Evolutionary conservation across 1,139 yeast genomes (phyloP), one percentile per base, ranked within the genome.

Genomic region (Scheffersomyces titani): DNA sequence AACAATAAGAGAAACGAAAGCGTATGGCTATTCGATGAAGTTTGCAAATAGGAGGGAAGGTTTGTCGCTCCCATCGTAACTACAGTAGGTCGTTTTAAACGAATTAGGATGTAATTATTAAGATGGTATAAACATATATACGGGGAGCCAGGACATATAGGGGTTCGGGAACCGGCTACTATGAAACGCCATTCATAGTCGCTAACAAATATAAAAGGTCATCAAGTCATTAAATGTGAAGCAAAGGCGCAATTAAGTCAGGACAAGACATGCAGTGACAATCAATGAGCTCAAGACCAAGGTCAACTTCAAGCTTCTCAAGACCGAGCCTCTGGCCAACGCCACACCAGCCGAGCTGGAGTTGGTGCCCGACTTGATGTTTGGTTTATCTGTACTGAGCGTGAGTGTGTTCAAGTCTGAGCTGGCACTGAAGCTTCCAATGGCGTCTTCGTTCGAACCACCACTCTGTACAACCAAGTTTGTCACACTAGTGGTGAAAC

Each of bases 361-460:
- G 24, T 46, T 46, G n/a, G 49, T n/a, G 19, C 49, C 49, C 9
- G 49, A 46, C 9, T 46, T 46, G 6, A 46, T 46, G 49, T 22
- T 46, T 46, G 49, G 49, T 7, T 30, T 30, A 13, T 46, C 22
- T 21, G 22, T 22, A 9, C 49, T 46, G 20, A 46, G 22, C 19
- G 49, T 46, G 49, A 46, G 49, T 20, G 49, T 46, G 22, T 46
- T 46, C 49, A 46, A 46, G 19, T 46, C 49, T 7, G 49, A 46
- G 22, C 49, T 46, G 3, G 24, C 49, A 1, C 24, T 19, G n/a
- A 46, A 46, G 22, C 49, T 20, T 13, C 49, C 49, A 16, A 46
- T 19, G 22, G 49, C 49, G 9, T 46, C 22, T 30, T 30, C 40
- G 22, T 22, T 46, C 18, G 22, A 46, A 16, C 49, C 49, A 3